phyloP scores from a whole-genome alignment of 352 stramenopile species.

The Plasmopara halstedii region DNA sequence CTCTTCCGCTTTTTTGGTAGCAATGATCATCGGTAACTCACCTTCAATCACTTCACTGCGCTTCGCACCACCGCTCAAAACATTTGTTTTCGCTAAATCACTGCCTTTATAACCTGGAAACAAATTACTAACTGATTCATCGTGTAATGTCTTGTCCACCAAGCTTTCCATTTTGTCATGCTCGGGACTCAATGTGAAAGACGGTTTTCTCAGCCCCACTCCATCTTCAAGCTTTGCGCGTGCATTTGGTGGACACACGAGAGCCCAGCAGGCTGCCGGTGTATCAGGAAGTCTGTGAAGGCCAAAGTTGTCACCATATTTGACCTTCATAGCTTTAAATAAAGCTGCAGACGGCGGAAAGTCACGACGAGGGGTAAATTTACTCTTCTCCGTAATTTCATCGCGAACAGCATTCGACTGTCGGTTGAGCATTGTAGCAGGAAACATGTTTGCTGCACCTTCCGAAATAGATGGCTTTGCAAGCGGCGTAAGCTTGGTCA shows the following conservation, averaged over 20 bases:
- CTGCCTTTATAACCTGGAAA: neutral
- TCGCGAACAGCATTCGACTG: conserved; percentile 52
- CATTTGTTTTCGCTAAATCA: neutral
- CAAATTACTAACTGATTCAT: conserved; percentile 6
- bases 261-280: conserved; percentile 62
- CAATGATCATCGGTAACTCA: conserved; percentile 8
- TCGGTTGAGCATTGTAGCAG: conserved; percentile 43
- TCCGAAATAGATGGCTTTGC: conserved; percentile 53
- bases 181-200: conserved; percentile 1
- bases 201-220: conserved; percentile 4
- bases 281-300: conserved; percentile 69
- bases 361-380: conserved; percentile 70
- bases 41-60: conserved; percentile 9
- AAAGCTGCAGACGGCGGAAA: conserved; percentile 77
- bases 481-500: conserved; percentile 49
- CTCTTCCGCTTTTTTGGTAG: conserved; percentile 7
- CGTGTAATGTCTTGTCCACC: neutral
- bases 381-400: conserved; percentile 73
- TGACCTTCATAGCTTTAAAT: conserved; percentile 80
- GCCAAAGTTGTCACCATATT: conserved; percentile 73
- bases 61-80: neutral
- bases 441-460: conserved; percentile 69
- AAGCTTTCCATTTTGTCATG: neutral
- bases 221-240: conserved; percentile 57
- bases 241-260: conserved; percentile 56